These are phyloP conservation scores for Boletus eberwhitei DNA, from an alignment of 768 basidiomycete species.

Conservation along the genomic window DNA sequence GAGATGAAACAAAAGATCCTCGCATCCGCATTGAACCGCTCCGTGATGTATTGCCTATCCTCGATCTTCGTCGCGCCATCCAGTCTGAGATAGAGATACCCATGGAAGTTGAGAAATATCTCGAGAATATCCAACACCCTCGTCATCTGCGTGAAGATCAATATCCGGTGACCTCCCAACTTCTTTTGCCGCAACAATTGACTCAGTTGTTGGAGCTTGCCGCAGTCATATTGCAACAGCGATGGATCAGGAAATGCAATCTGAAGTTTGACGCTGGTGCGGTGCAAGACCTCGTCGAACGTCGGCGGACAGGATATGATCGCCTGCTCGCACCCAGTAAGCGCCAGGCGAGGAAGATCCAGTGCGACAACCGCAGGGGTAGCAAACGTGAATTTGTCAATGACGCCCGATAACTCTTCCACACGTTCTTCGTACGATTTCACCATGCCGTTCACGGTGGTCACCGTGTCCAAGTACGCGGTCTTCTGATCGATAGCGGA, in stretches of 20 bases:
- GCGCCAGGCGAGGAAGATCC: slow-evolving; percentile 64
- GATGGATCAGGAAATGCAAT: slow-evolving; percentile 92
- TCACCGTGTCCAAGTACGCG: slow-evolving; percentile 42
- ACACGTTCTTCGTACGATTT: slow-evolving; percentile 64
- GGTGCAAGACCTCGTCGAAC: slow-evolving; percentile 73
- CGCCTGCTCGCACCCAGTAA: slow-evolving; percentile 42
- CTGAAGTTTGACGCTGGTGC: slow-evolving; percentile 74
- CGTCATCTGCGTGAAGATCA: slow-evolving; percentile 99
- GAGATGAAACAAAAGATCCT: slow-evolving; percentile 88
- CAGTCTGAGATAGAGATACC: slow-evolving; percentile 89
- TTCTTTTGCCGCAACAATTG: slow-evolving; percentile 78
- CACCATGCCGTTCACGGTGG: slow-evolving; percentile 46
- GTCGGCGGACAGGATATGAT: slow-evolving; percentile 33
- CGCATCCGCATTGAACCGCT: slow-evolving; percentile 77
- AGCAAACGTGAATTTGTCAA: slow-evolving; percentile 75
- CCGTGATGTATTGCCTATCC: slow-evolving; percentile 87
- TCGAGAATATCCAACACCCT: slow-evolving; percentile 91
- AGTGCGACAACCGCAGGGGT: slow-evolving; percentile 76
- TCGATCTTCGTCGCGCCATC: slow-evolving; percentile 96
- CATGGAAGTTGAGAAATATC: slow-evolving; percentile 88
- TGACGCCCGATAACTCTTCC: slow-evolving; percentile 44
- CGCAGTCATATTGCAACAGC: slow-evolving; percentile 92
- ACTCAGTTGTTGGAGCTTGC: slow-evolving; percentile 87
- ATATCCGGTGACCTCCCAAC: slow-evolving; percentile 80
- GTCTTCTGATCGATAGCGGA: slow-evolving; percentile 39